Base-by-base conservation (phyloP, 2,329 filamentous ascomycete species). In the Diaporthe longicolla region DNA sequence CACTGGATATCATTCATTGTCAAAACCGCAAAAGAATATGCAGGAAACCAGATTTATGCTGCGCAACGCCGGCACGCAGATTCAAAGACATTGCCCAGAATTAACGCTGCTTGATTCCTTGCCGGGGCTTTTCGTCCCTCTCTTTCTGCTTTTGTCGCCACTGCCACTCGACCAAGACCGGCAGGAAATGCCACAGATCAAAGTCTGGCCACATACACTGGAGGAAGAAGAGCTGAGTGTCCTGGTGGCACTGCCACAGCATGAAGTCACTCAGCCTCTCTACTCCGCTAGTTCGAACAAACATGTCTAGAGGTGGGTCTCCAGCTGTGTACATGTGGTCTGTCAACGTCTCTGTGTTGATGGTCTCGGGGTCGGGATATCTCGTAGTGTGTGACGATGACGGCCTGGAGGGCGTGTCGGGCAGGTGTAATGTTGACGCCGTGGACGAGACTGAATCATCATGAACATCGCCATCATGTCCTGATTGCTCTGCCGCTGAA, bases 161-260 rank as follows among this genome's bases (percentile, higher is more conserved):
- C 80, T 93, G 91, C 96, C 97, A 99, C 82, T 98, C 95, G 65
- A 98, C 87, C 71, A 99, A 85, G 29, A 99, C 95, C 11, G 96
- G 97, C 24, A 99, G 83, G 83, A 98, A 98, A 74, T 95, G 90
- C 92, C 95, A 96, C 6, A 99, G 88, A 81, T 97, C 95, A 79
- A 99, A 98, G 76, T 98, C 95, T 2, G 97, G 97, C 97, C 97
- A 99, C 76, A 98, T 87, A 77, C 94, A 97, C 79, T 97, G 90
- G 73, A 98, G 85, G 81, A 98, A 99, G 74, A 97, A 94, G 77
- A 99, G 93, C 75, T 97, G 93, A 0, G 97, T 98, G 76, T 96
- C 89, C 80, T 98, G 91, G 81, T 98, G 95, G 79, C 94, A 97
- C 84, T 99, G 97, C 97, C 97, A 99, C 45, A 99, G 91, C 95